Evolutionary conservation across 331 rosid species (phyloP), one percentile per base, ranked within the genome.

Genomic region (Arachis monticola): DNA sequence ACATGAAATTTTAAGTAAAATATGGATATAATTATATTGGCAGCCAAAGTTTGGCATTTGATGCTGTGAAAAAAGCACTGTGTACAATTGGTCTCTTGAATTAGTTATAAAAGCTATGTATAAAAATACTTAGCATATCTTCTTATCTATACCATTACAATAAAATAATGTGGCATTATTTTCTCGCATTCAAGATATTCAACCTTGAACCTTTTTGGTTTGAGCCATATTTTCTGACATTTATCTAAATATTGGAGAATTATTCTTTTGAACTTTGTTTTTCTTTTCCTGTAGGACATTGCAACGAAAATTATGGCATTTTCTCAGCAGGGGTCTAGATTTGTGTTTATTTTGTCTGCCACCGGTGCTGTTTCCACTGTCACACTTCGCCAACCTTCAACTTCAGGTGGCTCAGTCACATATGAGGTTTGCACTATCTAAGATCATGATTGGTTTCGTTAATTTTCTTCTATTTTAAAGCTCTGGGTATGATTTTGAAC

Each of bases 351-450:
- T 70, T 81, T 92, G 85, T 92, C 98, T 64, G 98, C 94, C 72
- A 88, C 72, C 70, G 98, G 98, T 59, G 84, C 88, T n/a, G 96
- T 92, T 55, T 90, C 96, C 47, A 90, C 88, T 2, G 98, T 86
- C 61, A 87, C 96, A 12, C 98, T 92, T 72, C 85, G 91, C 52
- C 97, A 92, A 79, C 90, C 97, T 74, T 85, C 94, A 45, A 79
- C 88, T 60, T 88, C 92, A 8, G 94, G 96, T 61, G 98, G 94
- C 85, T 77, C 92, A 1, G 92, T 92, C 81, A 92, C 94, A 57
- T 92, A 87, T 6, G 95, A 92, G 95, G 98, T 90, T 68, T 64
- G 75, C 14, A 50, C 55, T 58, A 79, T 70, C 17, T 17, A 27
- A 11, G 32, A 69, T 58, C 7, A 5, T 53, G 59, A 1, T n/a